Conservation (phyloP, 108 stramenopile genomes). For the Stephanodiscus minutulus region DNA sequence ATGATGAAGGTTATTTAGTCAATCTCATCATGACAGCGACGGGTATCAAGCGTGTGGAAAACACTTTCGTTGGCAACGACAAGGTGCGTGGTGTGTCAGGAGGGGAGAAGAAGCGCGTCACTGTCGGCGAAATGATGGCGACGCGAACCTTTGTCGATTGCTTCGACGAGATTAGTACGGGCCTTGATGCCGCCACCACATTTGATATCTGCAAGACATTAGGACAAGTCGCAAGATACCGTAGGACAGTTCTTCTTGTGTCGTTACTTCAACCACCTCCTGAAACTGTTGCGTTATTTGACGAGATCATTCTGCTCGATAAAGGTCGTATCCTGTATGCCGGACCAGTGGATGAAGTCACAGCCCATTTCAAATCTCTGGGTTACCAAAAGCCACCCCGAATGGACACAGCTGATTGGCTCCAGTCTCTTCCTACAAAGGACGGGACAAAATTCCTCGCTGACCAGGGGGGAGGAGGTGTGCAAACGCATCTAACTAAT, state of each 20-base stretch:
- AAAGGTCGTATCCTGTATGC: constrained; percentile 81
- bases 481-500: constrained; percentile 60
- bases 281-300: constrained; percentile 92
- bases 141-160: constrained; percentile 45
- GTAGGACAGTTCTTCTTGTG: constrained; percentile 51
- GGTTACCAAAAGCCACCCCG: constrained; percentile 72
- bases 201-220: constrained; percentile 66
- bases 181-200: constrained; percentile 50
- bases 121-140: constrained; percentile 81
- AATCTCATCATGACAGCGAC: constrained; percentile 48
- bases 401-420: constrained; percentile 84
- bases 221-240: constrained; percentile 36
- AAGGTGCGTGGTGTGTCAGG: constrained; percentile 84
- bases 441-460: constrained; percentile 51
- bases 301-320: constrained; percentile 83
- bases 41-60: constrained; percentile 69
- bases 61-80: constrained; percentile 81
- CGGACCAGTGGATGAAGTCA: constrained; percentile 73
- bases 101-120: constrained; percentile 89
- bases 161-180: constrained; percentile 64
- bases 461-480: constrained; percentile 4
- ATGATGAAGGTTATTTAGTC: constrained; percentile 45
- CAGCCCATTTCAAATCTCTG: constrained; percentile 59
- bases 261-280: constrained; percentile 90
- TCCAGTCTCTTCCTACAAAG: constrained; percentile 61